Evolutionary conservation across 768 basidiomycete species (phyloP).

Genomic region (Russula olivacea): DNA sequence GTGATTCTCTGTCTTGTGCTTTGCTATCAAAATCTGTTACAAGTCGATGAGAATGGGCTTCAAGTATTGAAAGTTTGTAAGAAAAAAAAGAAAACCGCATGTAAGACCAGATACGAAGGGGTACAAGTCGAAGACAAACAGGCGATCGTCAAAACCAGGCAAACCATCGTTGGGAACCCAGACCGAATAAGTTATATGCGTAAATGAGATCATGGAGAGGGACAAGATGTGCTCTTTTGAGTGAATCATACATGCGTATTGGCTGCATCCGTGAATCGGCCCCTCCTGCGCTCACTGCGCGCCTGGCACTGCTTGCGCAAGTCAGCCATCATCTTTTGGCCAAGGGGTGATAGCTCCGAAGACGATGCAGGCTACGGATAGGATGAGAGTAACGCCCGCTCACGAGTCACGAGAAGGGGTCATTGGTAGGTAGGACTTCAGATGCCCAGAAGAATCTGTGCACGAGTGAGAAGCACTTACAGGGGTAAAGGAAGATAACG

Average conservation of each 20-base stretch:
- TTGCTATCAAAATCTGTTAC: not conserved
- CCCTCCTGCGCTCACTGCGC: constrained; percentile 17
- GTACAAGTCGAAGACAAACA: constrained; percentile 1
- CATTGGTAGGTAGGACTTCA: constrained; percentile 30
- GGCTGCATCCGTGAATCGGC: constrained; percentile 6
- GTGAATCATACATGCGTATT: constrained; percentile 3
- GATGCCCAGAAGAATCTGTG: constrained; percentile 5
- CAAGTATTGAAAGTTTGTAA: not conserved
- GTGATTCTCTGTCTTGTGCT: too few relatives aligned
- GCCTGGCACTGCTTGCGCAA: constrained; percentile 40
- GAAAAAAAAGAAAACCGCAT: not conserved
- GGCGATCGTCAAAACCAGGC: constrained; percentile 1
- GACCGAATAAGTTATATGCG: constrained; percentile 19
- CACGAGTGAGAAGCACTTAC: not conserved
- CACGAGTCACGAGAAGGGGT: constrained; percentile 45
- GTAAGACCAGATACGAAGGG: not conserved
- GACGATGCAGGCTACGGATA: constrained; percentile 62
- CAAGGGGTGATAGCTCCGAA: constrained; percentile 66
- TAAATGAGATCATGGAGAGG: constrained; percentile 5
- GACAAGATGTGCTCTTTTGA: not conserved
- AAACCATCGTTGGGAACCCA: constrained; percentile 1
- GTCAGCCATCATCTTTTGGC: constrained; percentile 61
- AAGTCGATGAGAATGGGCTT: constrained; percentile 1
- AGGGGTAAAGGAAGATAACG: not conserved
- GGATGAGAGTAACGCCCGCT: constrained; percentile 36